Base-by-base conservation (phyloP, 805 yeast genomes). In the Kodamaea jinghongensis region DNA sequence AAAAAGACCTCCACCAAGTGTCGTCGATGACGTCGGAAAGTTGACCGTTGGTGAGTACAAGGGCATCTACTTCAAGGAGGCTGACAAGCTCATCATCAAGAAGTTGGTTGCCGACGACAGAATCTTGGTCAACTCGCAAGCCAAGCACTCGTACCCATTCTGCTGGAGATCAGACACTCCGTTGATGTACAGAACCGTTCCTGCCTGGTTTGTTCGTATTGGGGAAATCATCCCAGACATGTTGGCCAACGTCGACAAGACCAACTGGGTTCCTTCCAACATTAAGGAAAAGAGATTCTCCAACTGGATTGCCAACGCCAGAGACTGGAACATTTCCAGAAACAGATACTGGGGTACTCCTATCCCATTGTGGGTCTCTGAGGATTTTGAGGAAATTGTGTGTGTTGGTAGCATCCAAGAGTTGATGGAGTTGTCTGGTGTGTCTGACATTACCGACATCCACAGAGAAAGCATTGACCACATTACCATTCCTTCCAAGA, bases 161-260 rank as follows among this genome's bases (percentile, higher is more conserved):
- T 93, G 99, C 73, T 93, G 99, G 99, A 85, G 99, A 78, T 91
- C 98, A 3, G 99, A 93, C 61, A 93, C 99, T 22, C 99, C 99
- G 39, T 79, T 93, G 61, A 66, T 93, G 51, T 93, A 93, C 74
- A 82, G 96, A 71, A 83, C 96, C 28, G 97, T 93, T 50, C 99
- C 99, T 37, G 91, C 98, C 25, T 93, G 99, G 99, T 93, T 93
- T 57, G 93, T 93, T 44, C 83, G 96, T 61, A 85, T 93, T 42
- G 80, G 78, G 51, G 90, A 87, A 41, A 78, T 86, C 60, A 78
- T 91, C 52, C 97, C 97, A 37, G 79, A 87, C 56, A 87, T 93
- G 87, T 74, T 90, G 58, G 79, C 76, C 45, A 86, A 88, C 56
- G 91, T 93, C 38, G 87, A 81, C 37, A 75, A 76, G 58, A 87